Percentiles rank a stretch among this genome's conserved stretches.
Conservation (phyloP, 2,329 filamentous ascomycete genomes). For the Cephalotrichum gorgonifer region DNA sequence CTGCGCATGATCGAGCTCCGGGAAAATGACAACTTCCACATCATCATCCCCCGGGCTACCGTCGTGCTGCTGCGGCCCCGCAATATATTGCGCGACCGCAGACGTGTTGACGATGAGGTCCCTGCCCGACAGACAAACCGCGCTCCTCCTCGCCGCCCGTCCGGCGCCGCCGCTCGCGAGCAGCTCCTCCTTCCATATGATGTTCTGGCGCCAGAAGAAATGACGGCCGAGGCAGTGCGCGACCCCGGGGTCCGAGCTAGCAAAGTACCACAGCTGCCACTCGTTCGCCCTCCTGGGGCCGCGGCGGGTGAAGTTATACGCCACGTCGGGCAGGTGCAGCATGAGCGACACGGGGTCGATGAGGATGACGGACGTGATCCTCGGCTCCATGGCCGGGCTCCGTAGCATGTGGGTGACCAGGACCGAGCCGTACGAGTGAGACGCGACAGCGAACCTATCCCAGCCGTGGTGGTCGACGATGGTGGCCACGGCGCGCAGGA, state of each 20-base stretch:
- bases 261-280: constrained; percentile 62
- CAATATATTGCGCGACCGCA: constrained; percentile 47
- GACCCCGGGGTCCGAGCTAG: constrained; percentile 55
- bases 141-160: constrained; percentile 27
- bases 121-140: constrained; percentile 45
- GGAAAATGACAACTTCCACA: constrained; percentile 50
- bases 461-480: constrained; percentile 50
- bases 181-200: constrained; percentile 60
- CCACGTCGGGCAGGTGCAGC: constrained; percentile 58
- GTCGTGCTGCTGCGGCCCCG: constrained; percentile 2
- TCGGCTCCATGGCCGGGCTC: constrained; percentile 31
- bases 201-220: constrained; percentile 64
- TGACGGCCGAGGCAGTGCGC: constrained; percentile 52
- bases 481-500: constrained; percentile 42
- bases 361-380: constrained; percentile 37
- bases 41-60: constrained; percentile 4
- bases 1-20: constrained; percentile 53
- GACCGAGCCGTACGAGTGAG: constrained; percentile 56
- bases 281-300: constrained; percentile 50
- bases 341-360: constrained; percentile 56
- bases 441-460: constrained; percentile 47
- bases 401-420: constrained; percentile 52
- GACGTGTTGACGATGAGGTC: constrained; percentile 57
- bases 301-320: constrained; percentile 58
- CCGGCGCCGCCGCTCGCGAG: constrained; percentile 10